Conservation (phyloP, 2,329 filamentous ascomycete species). For the Ophiosphaerella narmari region DNA sequence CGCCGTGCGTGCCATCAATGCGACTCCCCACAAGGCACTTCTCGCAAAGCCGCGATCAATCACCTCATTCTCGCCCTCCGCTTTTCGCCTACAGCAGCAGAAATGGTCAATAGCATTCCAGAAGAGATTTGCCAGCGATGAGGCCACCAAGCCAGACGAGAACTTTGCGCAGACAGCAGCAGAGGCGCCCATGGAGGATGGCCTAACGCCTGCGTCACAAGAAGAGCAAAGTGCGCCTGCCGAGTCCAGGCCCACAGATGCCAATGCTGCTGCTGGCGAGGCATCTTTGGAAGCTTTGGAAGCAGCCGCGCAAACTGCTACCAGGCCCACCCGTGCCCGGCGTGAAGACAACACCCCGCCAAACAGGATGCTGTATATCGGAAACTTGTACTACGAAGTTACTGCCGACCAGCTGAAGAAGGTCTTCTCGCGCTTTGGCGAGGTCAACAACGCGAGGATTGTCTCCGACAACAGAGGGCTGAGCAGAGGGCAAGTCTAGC, state of each 20-base stretch:
- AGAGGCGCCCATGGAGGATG: constrained; percentile 42
- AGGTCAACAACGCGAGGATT: constrained; percentile 58
- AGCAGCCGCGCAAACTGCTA: constrained; percentile 5
- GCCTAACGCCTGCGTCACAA: constrained; percentile 26
- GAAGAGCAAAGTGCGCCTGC: constrained; percentile 20
- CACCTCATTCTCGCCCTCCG: constrained; percentile 37
- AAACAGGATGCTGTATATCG: constrained; percentile 62
- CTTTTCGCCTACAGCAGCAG: constrained; percentile 42
- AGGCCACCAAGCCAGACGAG: constrained; percentile 46
- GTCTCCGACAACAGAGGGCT: constrained; percentile 65
- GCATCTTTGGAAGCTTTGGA: constrained; percentile 24
- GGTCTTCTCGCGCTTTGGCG: constrained; percentile 64
- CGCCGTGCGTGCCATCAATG: constrained; percentile 59
- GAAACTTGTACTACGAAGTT: constrained; percentile 73
- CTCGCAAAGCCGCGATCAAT: constrained; percentile 48
- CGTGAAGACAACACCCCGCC: constrained; percentile 15
- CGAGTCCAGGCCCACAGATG: constrained; percentile 28
- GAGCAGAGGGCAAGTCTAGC: constrained; percentile 66
- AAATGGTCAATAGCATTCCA: constrained; percentile 50
- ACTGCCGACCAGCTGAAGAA: constrained; percentile 63
- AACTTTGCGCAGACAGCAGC: constrained; percentile 44
- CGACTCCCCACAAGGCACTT: constrained; percentile 51
- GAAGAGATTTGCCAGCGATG: constrained; percentile 56
- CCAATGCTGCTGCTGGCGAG: constrained; percentile 30
- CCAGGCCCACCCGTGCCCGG: neutral